Conservation (phyloP, 2,329 filamentous ascomycete genomes). For the Alternaria atra region DNA sequence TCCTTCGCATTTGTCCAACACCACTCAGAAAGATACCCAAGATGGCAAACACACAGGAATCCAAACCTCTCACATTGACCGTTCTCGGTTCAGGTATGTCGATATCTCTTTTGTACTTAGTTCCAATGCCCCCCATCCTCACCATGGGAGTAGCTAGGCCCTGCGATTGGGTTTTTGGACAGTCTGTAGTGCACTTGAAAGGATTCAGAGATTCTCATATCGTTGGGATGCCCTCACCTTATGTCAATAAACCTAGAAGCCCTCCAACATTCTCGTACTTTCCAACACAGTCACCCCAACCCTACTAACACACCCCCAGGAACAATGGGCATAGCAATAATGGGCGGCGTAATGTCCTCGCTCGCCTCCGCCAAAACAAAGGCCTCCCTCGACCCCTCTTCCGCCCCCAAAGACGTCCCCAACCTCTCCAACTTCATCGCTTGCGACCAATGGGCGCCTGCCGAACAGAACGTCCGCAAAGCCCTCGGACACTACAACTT, state of each 20-base stretch:
- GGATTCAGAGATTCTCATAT: neutral
- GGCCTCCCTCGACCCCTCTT: conserved; percentile 52
- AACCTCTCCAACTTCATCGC: conserved; percentile 78
- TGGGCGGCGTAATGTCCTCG: conserved; percentile 79
- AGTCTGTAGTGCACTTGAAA: neutral
- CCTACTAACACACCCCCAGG: conserved; percentile 58
- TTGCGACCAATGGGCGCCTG: conserved; percentile 76
- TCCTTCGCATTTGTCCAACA: conserved; percentile 11
- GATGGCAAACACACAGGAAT: conserved; percentile 45
- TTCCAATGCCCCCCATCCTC: conserved; percentile 9
- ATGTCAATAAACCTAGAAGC: neutral
- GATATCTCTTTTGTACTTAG: conserved; percentile 41
- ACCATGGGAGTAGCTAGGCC: neutral
- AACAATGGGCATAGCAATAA: conserved; percentile 85
- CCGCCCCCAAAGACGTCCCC: conserved; percentile 49
- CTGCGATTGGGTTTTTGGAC: neutral
- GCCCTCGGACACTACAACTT: conserved; percentile 71
- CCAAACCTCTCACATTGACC: conserved; percentile 71
- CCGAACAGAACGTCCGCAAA: conserved; percentile 72
- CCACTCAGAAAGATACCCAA: conserved; percentile 8
- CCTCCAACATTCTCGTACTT: neutral
- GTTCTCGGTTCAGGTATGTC: conserved; percentile 81
- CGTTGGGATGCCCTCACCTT: too few species aligned
- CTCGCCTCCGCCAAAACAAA: conserved; percentile 59
- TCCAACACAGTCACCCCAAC: neutral